Base-by-base conservation (phyloP, 176 grass and related monocot species). In the Melocanna baccifera region DNA sequence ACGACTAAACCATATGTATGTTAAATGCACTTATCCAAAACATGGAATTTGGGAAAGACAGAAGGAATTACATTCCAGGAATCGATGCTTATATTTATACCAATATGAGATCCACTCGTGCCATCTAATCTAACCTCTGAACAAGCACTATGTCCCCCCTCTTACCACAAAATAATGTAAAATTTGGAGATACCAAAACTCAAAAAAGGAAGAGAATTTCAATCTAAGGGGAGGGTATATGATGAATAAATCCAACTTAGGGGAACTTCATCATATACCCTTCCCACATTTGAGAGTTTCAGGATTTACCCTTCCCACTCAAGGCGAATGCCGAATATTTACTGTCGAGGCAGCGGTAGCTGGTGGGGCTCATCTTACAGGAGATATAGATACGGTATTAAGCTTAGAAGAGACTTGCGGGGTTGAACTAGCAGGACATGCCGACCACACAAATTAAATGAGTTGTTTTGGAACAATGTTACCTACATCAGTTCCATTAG, bases 301-400 rank as follows among this genome's bases (percentile, higher is more conserved):
- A n/a, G n/a, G n/a, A n/a, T n/a, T n/a, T n/a, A n/a, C n/a, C n/a
- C n/a, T n/a, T n/a, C n/a, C n/a, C n/a, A n/a, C n/a, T n/a, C n/a
- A n/a, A n/a, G n/a, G n/a, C n/a, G n/a, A n/a, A 85, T 66, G 47
- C 18, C 19, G 48, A n/a, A 67, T 7, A 39, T 48, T 30, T 34
- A 39, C 85, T 68, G n/a, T 4, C 30, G 26, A 85, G 12, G 55
- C 20, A 25, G 62, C 70, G 55, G 25, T 51, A 67, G 77, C 26
- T 71, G 47, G 16, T 73, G 51, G 36, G 66, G 30, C 6, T 61
- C 13, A 66, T 81, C 25, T 32, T n/a, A 81, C 61, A 67, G 26
- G 48, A 81, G 23, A 86, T 74, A 64, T 32, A 42, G 42, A 45
- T 67, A 80, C 23, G 46, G 85, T 45, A 45, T 23, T 73, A 39